Conservation (phyloP, 176 grass and related monocot genomes). For the Eragrostis nindensis region DNA sequence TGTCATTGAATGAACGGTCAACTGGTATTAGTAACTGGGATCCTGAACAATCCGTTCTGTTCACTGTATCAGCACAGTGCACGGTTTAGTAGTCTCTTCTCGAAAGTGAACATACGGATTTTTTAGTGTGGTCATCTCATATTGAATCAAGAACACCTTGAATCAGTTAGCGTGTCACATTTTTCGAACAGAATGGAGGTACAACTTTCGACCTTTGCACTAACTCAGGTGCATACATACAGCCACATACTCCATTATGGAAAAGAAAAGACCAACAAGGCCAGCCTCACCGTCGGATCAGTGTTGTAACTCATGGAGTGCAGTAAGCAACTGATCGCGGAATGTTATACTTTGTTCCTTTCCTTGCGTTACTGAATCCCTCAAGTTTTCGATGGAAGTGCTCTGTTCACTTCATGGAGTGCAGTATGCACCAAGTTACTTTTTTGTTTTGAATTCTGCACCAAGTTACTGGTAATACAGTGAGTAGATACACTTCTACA, state of each 20-base stretch:
- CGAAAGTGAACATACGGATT: not conserved
- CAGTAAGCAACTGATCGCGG: not conserved
- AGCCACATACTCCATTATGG: too few species aligned
- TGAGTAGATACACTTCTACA: too few species aligned
- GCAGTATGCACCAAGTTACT: too few species aligned
- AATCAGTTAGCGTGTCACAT: too few species aligned
- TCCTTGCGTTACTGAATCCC: not conserved
- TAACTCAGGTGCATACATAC: too few species aligned
- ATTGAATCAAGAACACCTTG: too few species aligned
- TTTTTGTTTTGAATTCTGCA: not conserved
- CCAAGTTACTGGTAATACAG: not conserved
- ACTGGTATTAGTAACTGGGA: not conserved
- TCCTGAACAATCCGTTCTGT: not conserved
- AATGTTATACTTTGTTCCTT: not conserved
- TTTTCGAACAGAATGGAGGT: too few species aligned
- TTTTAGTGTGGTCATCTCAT: too few species aligned
- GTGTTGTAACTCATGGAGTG: not conserved
- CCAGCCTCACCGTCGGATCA: too few species aligned
- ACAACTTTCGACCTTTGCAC: too few species aligned
- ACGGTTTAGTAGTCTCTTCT: not conserved
- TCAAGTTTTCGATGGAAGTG: not conserved
- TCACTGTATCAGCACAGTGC: conserved; percentile 2
- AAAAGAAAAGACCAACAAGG: too few species aligned
- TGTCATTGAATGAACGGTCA: not conserved
- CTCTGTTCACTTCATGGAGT: not conserved